Percentiles rank a stretch among this genome's conserved stretches.
phyloP scores from a whole-genome alignment of 2,329 filamentous ascomycete genomes.

The Metarhizium album region DNA sequence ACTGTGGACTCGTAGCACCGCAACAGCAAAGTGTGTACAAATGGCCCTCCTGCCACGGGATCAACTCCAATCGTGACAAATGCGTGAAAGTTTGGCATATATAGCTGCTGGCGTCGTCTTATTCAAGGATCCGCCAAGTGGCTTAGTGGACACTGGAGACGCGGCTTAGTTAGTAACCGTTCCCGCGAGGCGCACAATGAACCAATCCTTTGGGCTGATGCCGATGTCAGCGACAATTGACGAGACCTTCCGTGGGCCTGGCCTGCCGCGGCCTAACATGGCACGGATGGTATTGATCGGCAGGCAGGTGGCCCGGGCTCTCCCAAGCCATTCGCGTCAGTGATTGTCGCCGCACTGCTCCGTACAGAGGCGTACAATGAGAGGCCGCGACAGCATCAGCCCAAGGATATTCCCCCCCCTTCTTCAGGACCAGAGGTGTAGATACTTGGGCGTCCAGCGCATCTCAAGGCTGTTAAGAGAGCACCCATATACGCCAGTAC shows the following conservation, averaged over 20 bases:
- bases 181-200: background rate
- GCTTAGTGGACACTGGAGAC: background rate
- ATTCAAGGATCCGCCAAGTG: background rate
- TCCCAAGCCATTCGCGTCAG: background rate
- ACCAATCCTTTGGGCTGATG: background rate
- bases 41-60: background rate
- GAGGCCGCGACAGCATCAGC: background rate
- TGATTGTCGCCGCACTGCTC: background rate
- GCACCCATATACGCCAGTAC: background rate
- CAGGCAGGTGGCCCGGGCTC: background rate
- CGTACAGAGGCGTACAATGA: background rate
- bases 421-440: background rate
- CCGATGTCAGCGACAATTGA: background rate
- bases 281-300: background rate
- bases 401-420: background rate
- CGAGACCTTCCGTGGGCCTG: background rate
- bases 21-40: background rate
- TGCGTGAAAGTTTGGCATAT: background rate
- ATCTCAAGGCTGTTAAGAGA: background rate
- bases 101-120: background rate
- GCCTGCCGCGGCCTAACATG: background rate
- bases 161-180: background rate
- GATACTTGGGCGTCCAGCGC: background rate
- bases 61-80: background rate
- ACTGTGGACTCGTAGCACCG: too few relatives aligned